These are phyloP conservation scores for Ogataea salicorniae DNA, from an alignment of 805 yeast genomes.

Conservation along the genomic window DNA sequence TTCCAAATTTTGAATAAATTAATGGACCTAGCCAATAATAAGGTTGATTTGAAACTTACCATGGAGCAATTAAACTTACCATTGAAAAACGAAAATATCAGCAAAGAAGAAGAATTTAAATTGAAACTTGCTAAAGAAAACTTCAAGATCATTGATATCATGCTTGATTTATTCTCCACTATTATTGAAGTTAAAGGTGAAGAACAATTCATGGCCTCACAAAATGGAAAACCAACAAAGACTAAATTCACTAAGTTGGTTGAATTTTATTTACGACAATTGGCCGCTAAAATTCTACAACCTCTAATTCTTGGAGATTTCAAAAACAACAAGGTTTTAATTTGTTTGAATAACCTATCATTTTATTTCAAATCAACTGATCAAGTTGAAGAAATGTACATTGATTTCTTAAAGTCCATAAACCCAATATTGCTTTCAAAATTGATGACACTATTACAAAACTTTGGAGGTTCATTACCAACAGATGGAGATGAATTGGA, in stretches of 20 bases:
- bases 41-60: constrained; percentile 12
- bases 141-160: constrained; percentile 60
- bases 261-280: constrained; percentile 7
- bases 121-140: constrained; percentile 44
- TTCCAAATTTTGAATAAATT: constrained; percentile 19
- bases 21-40: constrained; percentile 32
- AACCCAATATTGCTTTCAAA: constrained; percentile 11
- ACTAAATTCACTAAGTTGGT: constrained; percentile 21
- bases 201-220: not conserved
- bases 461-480: not conserved
- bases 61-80: constrained; percentile 10
- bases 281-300: constrained; percentile 29
- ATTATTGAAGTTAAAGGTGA: constrained; percentile 50
- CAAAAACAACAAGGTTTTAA: constrained; percentile 50
- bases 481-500: constrained; percentile 9
- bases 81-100: constrained; percentile 5
- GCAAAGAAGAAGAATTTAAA: constrained; percentile 24
- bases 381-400: constrained; percentile 21
- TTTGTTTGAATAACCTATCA: constrained; percentile 65
- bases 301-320: constrained; percentile 38
- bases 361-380: constrained; percentile 27
- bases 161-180: constrained; percentile 73
- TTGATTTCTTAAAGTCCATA: constrained; percentile 6
- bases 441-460: constrained; percentile 4
- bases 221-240: not conserved